Base-by-base conservation (phyloP, 371 early-diverging fungal genomes). In the Mucor sp. region DNA sequence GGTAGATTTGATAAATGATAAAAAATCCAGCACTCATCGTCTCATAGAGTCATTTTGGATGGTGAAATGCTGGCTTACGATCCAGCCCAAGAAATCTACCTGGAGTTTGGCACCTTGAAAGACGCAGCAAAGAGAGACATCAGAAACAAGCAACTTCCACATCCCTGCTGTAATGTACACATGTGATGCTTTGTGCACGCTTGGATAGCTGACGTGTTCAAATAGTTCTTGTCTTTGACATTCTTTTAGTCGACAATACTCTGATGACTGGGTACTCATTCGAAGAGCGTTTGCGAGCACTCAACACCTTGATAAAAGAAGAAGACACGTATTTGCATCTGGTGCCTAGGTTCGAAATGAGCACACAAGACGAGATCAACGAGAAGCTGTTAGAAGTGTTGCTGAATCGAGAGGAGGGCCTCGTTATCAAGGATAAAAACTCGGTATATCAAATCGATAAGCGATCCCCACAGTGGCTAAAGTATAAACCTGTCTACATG, bases 1-100 rank as follows among this genome's bases (percentile, higher is more conserved):
- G 55, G 63, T 32, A 50, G 9, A 23, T n/a, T 14, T 6, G 14
- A 23, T 25, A 9, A 3, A 11, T 30, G 2, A 0, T 30, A 8
- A 1, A 50, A 12, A 4, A 23, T 5, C 19, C 9, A 15, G 1
- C 48, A 30, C 17, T 25, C 19, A 58, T 15, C 39, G 0, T 15
- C 1, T 15, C 25, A 25, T 47, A 78, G 77, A 37, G 48, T 76
- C 27, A 77, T 83, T 43, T 60, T 83, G 25, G 83, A 83, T 67
- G 94, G 94, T 0, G 94, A 94, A 75, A 87, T 94, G 89, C 73
- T 92, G 19, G 89, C 87, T 2, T 90, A 83, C 65, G 86, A 90
- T 69, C 83, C 86, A 4, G 79, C 81, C 23, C 75, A 82, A 7
- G 84, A 85, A 25, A 69, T 72, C 0, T 86, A 86, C 68, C 74